Evolutionary conservation across 768 basidiomycete genomes (phyloP).

Genomic region (Suillus placidus): DNA sequence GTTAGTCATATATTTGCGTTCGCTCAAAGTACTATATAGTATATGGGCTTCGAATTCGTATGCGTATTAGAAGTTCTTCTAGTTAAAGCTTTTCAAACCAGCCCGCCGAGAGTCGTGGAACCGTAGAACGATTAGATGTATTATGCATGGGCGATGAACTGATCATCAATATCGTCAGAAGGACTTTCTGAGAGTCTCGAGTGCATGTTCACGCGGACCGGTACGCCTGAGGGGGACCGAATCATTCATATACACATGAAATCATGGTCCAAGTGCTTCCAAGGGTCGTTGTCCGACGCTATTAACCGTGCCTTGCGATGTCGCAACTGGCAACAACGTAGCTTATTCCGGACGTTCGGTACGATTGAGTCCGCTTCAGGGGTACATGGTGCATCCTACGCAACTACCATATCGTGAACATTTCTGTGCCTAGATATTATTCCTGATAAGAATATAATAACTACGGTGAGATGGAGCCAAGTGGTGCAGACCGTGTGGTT

Average conservation of each 20-base stretch:
- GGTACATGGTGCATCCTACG: neutral
- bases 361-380: neutral
- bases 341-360: slow-evolving; percentile 1
- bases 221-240: neutral
- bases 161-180: neutral
- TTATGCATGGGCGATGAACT: neutral
- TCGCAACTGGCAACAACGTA: neutral
- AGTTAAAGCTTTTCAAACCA: neutral
- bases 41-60: neutral
- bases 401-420: slow-evolving; percentile 1
- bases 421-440: neutral
- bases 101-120: neutral
- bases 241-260: slow-evolving; percentile 6
- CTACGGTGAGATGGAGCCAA: neutral
- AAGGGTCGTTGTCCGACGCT: neutral
- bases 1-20: neutral
- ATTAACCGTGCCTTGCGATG: slow-evolving; percentile 3
- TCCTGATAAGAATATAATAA: neutral
- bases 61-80: neutral
- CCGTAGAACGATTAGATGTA: neutral
- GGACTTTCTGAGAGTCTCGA: neutral
- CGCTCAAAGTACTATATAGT: neutral
- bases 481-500: neutral
- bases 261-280: neutral
- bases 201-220: neutral